phyloP scores from a whole-genome alignment of 2,329 filamentous ascomycete species.

The Colletotrichum lindemuthianum region DNA sequence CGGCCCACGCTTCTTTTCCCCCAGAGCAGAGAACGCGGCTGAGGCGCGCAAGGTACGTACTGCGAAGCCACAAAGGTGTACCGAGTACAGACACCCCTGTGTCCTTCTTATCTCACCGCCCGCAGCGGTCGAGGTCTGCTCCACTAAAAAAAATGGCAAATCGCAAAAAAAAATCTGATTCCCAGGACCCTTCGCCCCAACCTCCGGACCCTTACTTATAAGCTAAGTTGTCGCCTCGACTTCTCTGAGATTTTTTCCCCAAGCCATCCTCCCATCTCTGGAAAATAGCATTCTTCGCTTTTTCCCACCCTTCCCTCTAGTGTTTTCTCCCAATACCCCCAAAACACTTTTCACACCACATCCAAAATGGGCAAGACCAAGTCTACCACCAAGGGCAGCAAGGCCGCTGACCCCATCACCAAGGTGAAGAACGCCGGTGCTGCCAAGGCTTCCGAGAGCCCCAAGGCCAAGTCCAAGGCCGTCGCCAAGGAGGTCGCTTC shows the following conservation, averaged over 20 bases:
- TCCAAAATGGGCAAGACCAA: constrained; percentile 69
- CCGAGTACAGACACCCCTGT: constrained; percentile 18
- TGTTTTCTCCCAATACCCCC: not conserved
- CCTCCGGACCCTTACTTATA: constrained; percentile 34
- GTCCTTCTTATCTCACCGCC: constrained; percentile 32
- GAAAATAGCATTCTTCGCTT: constrained; percentile 27
- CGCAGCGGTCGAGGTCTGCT: constrained; percentile 20
- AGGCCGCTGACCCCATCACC: constrained; percentile 58
- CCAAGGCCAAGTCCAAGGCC: constrained; percentile 75
- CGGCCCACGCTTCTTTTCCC: no score
- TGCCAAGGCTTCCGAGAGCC: constrained; percentile 72
- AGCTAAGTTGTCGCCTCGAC: constrained; percentile 32
- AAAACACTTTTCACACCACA: not conserved
- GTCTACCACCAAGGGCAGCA: constrained; percentile 64
- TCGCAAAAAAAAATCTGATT: constrained; percentile 35
- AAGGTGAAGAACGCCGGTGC: constrained; percentile 73
- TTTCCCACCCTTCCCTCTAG: constrained; percentile 8
- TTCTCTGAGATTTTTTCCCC: constrained; percentile 9
- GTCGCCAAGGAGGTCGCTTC: constrained; percentile 68
- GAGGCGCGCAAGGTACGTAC: no score
- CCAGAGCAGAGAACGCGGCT: no score
- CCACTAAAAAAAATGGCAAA: constrained; percentile 36
- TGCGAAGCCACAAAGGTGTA: no score
- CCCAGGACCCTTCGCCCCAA: constrained; percentile 36
- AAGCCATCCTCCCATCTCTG: constrained; percentile 28